A percentile compares a stretch with the other conserved stretches of the same genome.
Evolutionary conservation across 2,329 filamentous ascomycete species (phyloP).

Genomic region (Ceratocystiopsis brevicomis): DNA sequence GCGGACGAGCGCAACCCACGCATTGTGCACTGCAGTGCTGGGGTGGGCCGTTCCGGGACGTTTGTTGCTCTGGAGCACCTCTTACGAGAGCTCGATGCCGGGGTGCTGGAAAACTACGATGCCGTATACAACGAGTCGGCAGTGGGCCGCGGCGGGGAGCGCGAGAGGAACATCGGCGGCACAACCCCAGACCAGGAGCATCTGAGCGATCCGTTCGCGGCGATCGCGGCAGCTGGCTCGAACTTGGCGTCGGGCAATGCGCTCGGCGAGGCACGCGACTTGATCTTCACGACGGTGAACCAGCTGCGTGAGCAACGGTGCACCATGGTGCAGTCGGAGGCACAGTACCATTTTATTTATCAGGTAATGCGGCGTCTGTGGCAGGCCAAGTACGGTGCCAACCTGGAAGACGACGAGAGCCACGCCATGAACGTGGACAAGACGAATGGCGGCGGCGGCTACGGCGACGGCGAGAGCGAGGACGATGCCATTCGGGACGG

Average conservation of each 20-base stretch:
- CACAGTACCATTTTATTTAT: slow-evolving; percentile 78
- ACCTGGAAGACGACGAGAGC: slow-evolving; percentile 13
- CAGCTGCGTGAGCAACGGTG: slow-evolving; percentile 67
- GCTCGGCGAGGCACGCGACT: slow-evolving; percentile 3
- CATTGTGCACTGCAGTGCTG: slow-evolving; percentile 75
- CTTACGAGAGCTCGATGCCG: slow-evolving; percentile 60
- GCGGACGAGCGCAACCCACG: slow-evolving; percentile 46
- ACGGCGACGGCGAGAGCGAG: neutral
- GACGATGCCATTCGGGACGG: slow-evolving; percentile 9
- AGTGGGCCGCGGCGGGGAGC: neutral
- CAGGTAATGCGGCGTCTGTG: slow-evolving; percentile 61
- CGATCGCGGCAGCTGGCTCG: no score
- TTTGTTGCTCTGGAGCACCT: slow-evolving; percentile 95
- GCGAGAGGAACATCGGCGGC: neutral
- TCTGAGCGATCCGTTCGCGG: neutral
- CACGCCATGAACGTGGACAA: no score
- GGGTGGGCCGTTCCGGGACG: slow-evolving; percentile 82
- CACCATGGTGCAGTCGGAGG: slow-evolving; percentile 85
- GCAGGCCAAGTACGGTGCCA: slow-evolving; percentile 40
- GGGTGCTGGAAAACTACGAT: slow-evolving; percentile 38
- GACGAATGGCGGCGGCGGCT: neutral
- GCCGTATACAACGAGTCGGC: slow-evolving; percentile 1
- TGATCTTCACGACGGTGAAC: slow-evolving; percentile 60
- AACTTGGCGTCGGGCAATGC: neutral
- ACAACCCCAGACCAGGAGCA: neutral